A percentile compares a stretch with the other conserved stretches of the same genome.
These are phyloP conservation scores for Coemansia sp. DNA, from an alignment of 192 early-diverging fungal genomes.

Conservation along the genomic window DNA sequence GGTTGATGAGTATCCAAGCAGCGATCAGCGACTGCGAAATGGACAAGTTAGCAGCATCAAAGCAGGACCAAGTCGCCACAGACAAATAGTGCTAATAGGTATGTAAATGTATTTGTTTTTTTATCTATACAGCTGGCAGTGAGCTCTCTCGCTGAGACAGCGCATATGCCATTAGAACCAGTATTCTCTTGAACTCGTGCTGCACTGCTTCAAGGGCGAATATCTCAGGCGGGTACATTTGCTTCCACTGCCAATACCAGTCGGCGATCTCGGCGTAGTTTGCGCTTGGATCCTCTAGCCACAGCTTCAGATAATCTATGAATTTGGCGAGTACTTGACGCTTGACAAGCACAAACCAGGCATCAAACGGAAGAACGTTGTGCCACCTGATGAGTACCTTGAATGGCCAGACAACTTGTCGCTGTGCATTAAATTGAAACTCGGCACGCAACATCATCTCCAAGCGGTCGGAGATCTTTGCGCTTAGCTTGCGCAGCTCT, in stretches of 20 bases:
- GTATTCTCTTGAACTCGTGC: slow-evolving; percentile 30
- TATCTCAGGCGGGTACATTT: slow-evolving; percentile 32
- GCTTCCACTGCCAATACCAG: slow-evolving; percentile 59
- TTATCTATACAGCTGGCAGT: slow-evolving; percentile 3
- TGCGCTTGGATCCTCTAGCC: slow-evolving; percentile 43
- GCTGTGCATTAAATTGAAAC: slow-evolving; percentile 33
- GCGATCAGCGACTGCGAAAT: slow-evolving; percentile 27
- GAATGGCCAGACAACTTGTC: slow-evolving; percentile 45
- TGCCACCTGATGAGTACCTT: slow-evolving; percentile 42
- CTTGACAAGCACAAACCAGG: slow-evolving; percentile 30
- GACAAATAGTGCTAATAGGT: not conserved
- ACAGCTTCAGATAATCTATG: slow-evolving; percentile 32
- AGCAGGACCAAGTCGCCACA: not conserved
- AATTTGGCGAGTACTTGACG: slow-evolving; percentile 28
- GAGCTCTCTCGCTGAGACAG: slow-evolving; percentile 1
- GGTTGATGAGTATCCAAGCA: slow-evolving; percentile 17
- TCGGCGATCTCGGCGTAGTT: slow-evolving; percentile 54
- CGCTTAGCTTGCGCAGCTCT: slow-evolving; percentile 27
- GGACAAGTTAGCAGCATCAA: slow-evolving; percentile 14
- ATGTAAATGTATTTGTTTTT: slow-evolving; percentile 1
- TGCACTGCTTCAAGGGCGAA: slow-evolving; percentile 28
- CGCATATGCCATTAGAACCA: slow-evolving; percentile 45
- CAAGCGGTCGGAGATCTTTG: slow-evolving; percentile 26
- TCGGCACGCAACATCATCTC: slow-evolving; percentile 30
- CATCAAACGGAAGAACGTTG: slow-evolving; percentile 23